Base-by-base conservation (phyloP, 352 stramenopile species). In the Globisporangium splendens region DNA sequence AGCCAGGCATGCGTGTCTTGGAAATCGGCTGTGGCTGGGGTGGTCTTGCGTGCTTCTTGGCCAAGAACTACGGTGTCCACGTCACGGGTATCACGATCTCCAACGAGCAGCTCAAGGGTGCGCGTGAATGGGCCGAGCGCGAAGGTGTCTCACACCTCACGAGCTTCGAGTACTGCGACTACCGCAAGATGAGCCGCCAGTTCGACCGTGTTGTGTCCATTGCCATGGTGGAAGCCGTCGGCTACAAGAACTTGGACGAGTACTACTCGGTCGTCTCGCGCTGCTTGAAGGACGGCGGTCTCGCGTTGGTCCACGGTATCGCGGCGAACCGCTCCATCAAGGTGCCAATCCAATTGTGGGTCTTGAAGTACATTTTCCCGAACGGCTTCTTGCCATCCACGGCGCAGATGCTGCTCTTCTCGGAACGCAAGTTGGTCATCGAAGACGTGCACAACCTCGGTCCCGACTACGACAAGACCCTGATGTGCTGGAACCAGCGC, bases 361-460 rank as follows among this genome's bases (percentile, higher is more conserved):
- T 96, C 62, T 79, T 93, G 61, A 93, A 92, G 72, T 95, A 93
- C 79, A 96, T 96, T 70, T 96, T 96, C 69, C 88, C 88, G 21
- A 94, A 94, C 54, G 88, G 88, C 58, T 91, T 93, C 70, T 46
- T 95, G 56, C 85, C 86, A 54, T 95, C 79, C 47, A 65, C 89
- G 18, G 72, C 77, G 56, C 80, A 93, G 63, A 84, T 90, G 73
- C 61, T 90, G 41, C 60, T 63, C n/a, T 89, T 88, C 57, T 70
- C 84, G 15, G 84, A 94, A 68, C 79, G 81, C 72, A 92, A 89
- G 70, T 60, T 94, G 44, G 62, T 92, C 52, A 69, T 89, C 48
- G 84, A 95, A 63, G 80, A 93, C 60, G 72, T 94, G 31, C 83
- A 94, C 65, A 94, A 96, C 75, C 73, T 95, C 14, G 85, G 83